phyloP scores from a whole-genome alignment of 352 stramenopile genomes.

The Globisporangium alternatum region DNA sequence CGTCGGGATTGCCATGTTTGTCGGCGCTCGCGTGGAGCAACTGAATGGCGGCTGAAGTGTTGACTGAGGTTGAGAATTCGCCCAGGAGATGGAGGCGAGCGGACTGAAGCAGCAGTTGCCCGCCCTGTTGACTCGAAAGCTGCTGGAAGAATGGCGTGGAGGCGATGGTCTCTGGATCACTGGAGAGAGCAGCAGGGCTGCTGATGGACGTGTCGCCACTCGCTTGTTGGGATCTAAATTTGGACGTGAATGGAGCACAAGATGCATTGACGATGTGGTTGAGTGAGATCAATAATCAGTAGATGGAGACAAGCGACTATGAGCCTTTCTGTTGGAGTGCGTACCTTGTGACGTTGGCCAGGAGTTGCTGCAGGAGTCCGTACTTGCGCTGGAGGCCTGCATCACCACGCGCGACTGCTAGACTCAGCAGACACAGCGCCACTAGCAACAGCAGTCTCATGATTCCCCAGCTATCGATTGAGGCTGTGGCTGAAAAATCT shows the following conservation, averaged over 20 bases:
- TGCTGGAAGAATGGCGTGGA: slow-evolving; percentile 23
- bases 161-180: slow-evolving; percentile 14
- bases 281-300: neutral
- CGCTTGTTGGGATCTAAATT: slow-evolving; percentile 3
- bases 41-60: slow-evolving; percentile 20
- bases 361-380: slow-evolving; percentile 10
- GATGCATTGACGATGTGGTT: slow-evolving; percentile 2
- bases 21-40: slow-evolving; percentile 47
- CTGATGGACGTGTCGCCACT: neutral
- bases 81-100: slow-evolving; percentile 37
- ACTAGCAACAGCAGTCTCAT: neutral
- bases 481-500: neutral
- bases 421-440: neutral
- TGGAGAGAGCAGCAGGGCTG: neutral
- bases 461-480: neutral
- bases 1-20: slow-evolving; percentile 18
- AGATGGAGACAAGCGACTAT: neutral
- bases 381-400: neutral
- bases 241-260: neutral
- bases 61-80: slow-evolving; percentile 10
- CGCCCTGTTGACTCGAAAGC: slow-evolving; percentile 19
- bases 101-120: slow-evolving; percentile 33
- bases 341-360: slow-evolving; percentile 10
- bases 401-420: neutral
- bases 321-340: neutral